Conservation (phyloP, 495 filamentous ascomycete species). For the Penicillium antarcticum region DNA sequence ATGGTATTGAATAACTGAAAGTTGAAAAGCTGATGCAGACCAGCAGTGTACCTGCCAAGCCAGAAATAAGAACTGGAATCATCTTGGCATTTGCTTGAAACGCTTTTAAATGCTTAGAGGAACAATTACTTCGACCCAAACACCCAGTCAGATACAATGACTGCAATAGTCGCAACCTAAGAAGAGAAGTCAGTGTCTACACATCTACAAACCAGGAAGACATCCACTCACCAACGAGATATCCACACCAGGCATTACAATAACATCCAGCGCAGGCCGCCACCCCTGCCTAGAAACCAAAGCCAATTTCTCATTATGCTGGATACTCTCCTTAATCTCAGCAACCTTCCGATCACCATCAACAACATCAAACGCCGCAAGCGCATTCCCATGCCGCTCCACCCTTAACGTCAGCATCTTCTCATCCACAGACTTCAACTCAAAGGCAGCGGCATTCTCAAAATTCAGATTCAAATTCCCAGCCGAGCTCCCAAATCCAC, state of each 20-base stretch:
- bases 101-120: background rate
- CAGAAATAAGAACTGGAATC: background rate
- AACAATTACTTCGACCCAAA: background rate
- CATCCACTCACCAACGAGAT: constrained; percentile 13
- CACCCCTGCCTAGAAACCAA: constrained; percentile 9
- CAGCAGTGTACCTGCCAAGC: background rate
- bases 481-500: background rate
- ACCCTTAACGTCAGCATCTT: constrained; percentile 20
- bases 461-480: constrained; percentile 24
- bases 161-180: constrained; percentile 10
- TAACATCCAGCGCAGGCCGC: constrained; percentile 18
- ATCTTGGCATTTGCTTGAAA: constrained; percentile 5
- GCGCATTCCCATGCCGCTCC: constrained; percentile 12
- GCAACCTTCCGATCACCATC: constrained; percentile 23
- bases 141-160: constrained; percentile 14
- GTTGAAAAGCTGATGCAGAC: background rate
- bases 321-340: constrained; percentile 18
- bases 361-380: constrained; percentile 18
- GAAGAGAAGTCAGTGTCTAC: background rate
- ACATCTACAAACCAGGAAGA: background rate
- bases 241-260: constrained; percentile 18
- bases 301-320: constrained; percentile 17
- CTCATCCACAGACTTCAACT: constrained; percentile 15
- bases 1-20: too few relatives aligned
- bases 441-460: constrained; percentile 20